Evolutionary conservation across 495 filamentous ascomycete species (phyloP), one percentile per base, ranked within the genome.

Genomic region (Penicillium taxi): DNA sequence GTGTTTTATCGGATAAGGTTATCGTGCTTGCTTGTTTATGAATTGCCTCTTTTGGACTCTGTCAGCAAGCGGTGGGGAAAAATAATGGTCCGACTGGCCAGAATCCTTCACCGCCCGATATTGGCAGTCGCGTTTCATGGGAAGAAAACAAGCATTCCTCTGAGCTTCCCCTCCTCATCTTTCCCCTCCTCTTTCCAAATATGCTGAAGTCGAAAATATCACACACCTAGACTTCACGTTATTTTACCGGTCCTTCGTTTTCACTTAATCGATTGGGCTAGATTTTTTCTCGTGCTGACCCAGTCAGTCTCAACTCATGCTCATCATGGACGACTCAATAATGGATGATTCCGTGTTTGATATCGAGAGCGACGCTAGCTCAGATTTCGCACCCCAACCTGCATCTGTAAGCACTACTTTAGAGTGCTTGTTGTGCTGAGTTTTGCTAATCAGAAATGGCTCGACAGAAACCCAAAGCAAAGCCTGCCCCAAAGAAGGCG

Each of bases 401-500:
- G 63, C 57, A 13, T 48, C 61, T 9, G 63, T 64, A 49, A 15
- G 41, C 9, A 16, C 12, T 14, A 9, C 14, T 6, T 14, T 8
- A 26, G 9, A 17, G 3, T 1, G 4, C 2, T 31, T 18, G 19
- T 29, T 8, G 7, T 29, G 26, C 7, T 8, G 7, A 29, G 6
- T 8, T 26, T 31, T 32, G 9, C 21, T 33, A 38, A 37, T 11
- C 9, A n/a, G 2, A 11, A 9, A 12, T 5, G 20, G 15, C 17
- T 11, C 14, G 29, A 16, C 52, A 82, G 78, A 82, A 81, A 50
- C 59, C 81, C 22, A 84, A 83, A 56, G 63, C 76, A 4, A 84
- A 82, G 50, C 61, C 71, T 22, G 56, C 69, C 39, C 50, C 63
- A 1, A 81, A 77, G 56, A 82, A 80, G 50, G 59, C 69, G 21